These are phyloP conservation scores for Nannochloropsis gaditana DNA, from an alignment of 108 stramenopile species.

Conservation along the genomic window DNA sequence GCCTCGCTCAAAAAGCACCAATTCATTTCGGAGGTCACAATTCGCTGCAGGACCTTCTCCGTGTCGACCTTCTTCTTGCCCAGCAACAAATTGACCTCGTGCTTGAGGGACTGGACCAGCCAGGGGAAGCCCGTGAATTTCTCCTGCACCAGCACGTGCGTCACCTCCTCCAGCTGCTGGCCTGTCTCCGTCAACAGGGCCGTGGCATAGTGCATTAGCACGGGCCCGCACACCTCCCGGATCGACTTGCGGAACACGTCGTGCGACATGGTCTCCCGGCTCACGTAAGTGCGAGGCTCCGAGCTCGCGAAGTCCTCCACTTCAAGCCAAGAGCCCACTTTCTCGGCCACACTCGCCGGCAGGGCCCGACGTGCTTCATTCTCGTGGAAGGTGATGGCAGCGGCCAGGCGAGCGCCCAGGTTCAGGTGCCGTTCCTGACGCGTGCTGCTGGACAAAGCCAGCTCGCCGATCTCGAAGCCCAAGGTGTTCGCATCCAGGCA, in stretches of 20 bases:
- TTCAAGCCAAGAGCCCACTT: slow-evolving; percentile 1
- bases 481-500: neutral
- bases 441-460: neutral
- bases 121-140: neutral
- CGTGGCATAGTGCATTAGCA: neutral
- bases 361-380: neutral
- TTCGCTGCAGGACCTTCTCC: neutral
- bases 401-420: slow-evolving; percentile 14
- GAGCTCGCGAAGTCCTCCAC: neutral
- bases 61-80: neutral
- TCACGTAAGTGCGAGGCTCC: neutral
- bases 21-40: slow-evolving; percentile 13
- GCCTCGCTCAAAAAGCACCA: slow-evolving; percentile 3
- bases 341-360: neutral
- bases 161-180: slow-evolving; percentile 13
- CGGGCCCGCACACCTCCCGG: neutral
- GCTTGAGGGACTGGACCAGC: neutral
- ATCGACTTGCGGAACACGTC: slow-evolving; percentile 12
- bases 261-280: slow-evolving; percentile 9
- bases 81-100: neutral
- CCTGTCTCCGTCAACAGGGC: neutral
- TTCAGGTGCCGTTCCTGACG: neutral
- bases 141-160: slow-evolving; percentile 14
- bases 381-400: neutral
- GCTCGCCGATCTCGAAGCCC: slow-evolving; percentile 16